Evolutionary conservation across 306 rosid species (phyloP).

Genomic region (Macrotyloma uniflorum): DNA sequence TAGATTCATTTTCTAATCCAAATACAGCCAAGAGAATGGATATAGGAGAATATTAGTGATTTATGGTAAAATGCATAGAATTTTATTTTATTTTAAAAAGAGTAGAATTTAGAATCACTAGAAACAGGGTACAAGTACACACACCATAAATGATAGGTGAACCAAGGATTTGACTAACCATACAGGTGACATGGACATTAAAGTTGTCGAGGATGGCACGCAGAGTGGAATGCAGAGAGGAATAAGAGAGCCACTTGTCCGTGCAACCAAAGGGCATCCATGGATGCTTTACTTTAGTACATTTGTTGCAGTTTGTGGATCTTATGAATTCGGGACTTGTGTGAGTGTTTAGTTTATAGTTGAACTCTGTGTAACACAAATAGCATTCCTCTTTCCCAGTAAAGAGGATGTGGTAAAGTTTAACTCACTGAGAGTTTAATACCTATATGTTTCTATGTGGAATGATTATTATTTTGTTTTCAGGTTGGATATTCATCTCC

Average conservation of each 20-base stretch:
- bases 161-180: neutral
- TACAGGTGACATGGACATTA: conserved; percentile 55
- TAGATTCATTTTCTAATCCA: too few species aligned
- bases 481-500: conserved; percentile 98
- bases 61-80: too few species aligned
- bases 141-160: too few species aligned
- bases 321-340: conserved; percentile 86
- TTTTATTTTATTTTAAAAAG: too few species aligned
- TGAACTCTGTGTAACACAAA: neutral
- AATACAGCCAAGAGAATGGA: too few species aligned
- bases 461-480: conserved; percentile 31
- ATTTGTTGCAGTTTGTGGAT: conserved; percentile 82
- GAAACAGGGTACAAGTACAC: too few species aligned
- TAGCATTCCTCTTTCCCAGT: neutral
- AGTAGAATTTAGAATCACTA: too few species aligned
- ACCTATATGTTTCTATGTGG: neutral
- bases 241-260: conserved; percentile 52
- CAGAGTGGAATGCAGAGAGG: too few species aligned
- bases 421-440: neutral
- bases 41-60: too few species aligned
- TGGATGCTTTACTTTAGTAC: conserved; percentile 93
- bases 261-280: conserved; percentile 49
- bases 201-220: conserved; percentile 51
- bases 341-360: conserved; percentile 47
- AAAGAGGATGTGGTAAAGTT: neutral